Evolutionary conservation across 2,329 filamentous ascomycete species (phyloP), one percentile per base, ranked within the genome.

Genomic region (Nectriaceae sp.): DNA sequence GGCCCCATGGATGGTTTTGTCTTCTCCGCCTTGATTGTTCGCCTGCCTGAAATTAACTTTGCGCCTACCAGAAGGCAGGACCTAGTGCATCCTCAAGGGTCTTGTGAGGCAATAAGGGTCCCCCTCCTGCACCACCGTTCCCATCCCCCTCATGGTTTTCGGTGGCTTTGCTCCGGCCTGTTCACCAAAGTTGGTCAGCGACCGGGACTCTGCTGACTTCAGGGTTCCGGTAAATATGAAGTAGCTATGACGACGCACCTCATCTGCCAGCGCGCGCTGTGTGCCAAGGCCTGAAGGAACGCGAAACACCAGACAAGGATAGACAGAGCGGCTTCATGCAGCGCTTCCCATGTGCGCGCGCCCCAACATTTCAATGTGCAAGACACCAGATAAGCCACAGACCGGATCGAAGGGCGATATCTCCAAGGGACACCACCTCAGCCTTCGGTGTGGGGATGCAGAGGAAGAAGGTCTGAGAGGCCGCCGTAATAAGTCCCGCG

Each of bases 101-200:
- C 33, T 11, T n/a, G n/a, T n/a, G n/a, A n/a, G n/a, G n/a, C n/a
- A n/a, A n/a, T n/a, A n/a, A n/a, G n/a, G n/a, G n/a, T n/a, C n/a
- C n/a, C n/a, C n/a, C n/a, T n/a, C n/a, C n/a, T n/a, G n/a, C n/a
- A n/a, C n/a, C n/a, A n/a, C n/a, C n/a, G n/a, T n/a, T n/a, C n/a
- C n/a, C n/a, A n/a, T n/a, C n/a, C n/a, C n/a, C n/a, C n/a, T n/a
- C n/a, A n/a, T n/a, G n/a, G 6, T 11, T 10, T 18, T 6, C 57
- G 59, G 59, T 48, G 47, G 15, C 39, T 61, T 61, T 61, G 55
- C 59, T 62, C 59, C 59, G 59, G 52, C 22, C n/a, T 37, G 26
- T 46, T 26, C 56, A 21, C 46, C 29, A n/a, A n/a, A n/a, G n/a
- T n/a, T n/a, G n/a, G n/a, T n/a, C n/a, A n/a, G n/a, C 26, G 26